These are phyloP conservation scores for Climacium dendroides DNA, from an alignment of 225 moss, liverwort and hornwort species.

Conservation along the genomic window DNA sequence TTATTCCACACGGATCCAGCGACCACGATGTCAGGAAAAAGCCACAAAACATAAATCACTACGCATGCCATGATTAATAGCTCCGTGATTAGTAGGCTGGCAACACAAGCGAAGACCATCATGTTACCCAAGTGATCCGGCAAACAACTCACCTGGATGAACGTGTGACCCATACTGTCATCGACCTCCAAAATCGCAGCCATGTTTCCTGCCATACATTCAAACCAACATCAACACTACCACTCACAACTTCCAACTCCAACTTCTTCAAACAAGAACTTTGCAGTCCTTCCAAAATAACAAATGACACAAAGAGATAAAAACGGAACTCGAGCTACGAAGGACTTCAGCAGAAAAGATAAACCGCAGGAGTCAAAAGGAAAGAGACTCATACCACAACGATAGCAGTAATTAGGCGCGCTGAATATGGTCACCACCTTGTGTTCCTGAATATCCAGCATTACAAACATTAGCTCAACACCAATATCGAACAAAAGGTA, in stretches of 20 bases:
- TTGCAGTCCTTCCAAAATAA: not conserved
- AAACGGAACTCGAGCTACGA: not conserved
- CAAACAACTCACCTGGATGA: constrained; percentile 33
- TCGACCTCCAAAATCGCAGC: constrained; percentile 57
- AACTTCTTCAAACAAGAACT: not conserved
- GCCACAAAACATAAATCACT: not conserved
- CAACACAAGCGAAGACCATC: not conserved
- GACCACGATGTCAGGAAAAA: not conserved
- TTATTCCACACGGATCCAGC: not conserved
- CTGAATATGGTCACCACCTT: constrained; percentile 98
- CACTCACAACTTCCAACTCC: not conserved
- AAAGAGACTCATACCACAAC: constrained; percentile 43
- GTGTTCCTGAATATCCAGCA: constrained; percentile 48
- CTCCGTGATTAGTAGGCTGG: not conserved
- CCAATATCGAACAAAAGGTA: not conserved
- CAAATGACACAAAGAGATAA: no score
- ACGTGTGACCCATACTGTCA: constrained; percentile 48
- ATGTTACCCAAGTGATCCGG: no score
- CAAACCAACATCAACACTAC: not conserved
- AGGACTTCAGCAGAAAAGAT: not conserved
- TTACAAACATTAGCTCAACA: not conserved
- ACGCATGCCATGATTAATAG: not conserved
- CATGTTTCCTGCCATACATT: constrained; percentile 22
- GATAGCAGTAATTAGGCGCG: constrained; percentile 96
- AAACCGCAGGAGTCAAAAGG: not conserved